Conservation (phyloP, 208 protist species). For the Angomonas desouzai region DNA sequence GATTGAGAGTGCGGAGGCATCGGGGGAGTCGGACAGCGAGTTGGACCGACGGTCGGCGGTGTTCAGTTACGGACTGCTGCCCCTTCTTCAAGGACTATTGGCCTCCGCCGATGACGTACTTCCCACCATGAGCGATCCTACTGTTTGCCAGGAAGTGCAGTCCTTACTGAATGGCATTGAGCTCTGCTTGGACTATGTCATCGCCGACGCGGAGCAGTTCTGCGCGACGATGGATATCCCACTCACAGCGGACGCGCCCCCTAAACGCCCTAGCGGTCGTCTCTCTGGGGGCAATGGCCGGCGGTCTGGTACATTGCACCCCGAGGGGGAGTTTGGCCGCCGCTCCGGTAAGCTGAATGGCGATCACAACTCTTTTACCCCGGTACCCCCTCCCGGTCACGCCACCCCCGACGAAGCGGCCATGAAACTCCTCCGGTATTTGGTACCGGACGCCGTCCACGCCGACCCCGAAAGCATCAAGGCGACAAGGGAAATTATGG, state of each 20-base stretch:
- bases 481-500: constrained; percentile 24
- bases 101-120: constrained; percentile 71
- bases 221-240: background rate
- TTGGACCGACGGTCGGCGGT: constrained; percentile 41
- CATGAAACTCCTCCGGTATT: background rate
- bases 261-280: background rate
- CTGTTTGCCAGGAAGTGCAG: constrained; percentile 51
- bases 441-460: constrained; percentile 9
- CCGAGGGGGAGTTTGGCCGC: background rate
- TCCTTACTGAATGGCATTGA: constrained; percentile 69
- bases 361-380: background rate
- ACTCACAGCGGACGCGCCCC: background rate
- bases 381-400: background rate
- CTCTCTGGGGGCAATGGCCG: constrained; percentile 6
- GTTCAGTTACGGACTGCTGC: constrained; percentile 69
- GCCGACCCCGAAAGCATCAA: constrained; percentile 21
- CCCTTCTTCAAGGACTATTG: constrained; percentile 73
- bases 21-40: constrained; percentile 34
- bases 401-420: background rate
- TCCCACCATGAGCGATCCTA: constrained; percentile 43
- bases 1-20: constrained; percentile 56
- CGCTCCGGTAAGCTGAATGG: background rate
- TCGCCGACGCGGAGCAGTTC: constrained; percentile 36
- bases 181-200: constrained; percentile 73
- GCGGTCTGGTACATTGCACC: background rate